Evolutionary conservation across 2,329 filamentous ascomycete species (phyloP).

Genomic region (Coniella lustricola): DNA sequence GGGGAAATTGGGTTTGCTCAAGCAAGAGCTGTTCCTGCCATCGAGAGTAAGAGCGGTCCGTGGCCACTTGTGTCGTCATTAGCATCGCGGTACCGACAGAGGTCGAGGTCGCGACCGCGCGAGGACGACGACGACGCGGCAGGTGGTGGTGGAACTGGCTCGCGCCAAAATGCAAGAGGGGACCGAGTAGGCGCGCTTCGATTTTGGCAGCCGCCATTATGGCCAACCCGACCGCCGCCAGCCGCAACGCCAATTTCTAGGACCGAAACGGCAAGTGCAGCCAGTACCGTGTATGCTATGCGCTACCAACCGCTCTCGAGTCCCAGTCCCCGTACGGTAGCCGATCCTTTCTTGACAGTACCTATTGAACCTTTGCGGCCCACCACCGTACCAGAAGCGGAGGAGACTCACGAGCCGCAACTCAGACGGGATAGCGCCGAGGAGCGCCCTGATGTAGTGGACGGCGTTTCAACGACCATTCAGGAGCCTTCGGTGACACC

Average conservation of each 20-base stretch:
- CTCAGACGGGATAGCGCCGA: not conserved
- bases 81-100: conserved; percentile 29
- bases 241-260: conserved; percentile 52
- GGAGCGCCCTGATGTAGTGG: conserved; percentile 9
- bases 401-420: conserved; percentile 24
- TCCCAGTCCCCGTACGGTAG: conserved; percentile 38
- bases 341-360: conserved; percentile 24
- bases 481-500: conserved; percentile 15
- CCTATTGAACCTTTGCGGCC: conserved; percentile 13
- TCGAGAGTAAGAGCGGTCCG: conserved; percentile 25
- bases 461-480: conserved; percentile 8
- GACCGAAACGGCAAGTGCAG: conserved; percentile 56
- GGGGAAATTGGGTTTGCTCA: conserved; percentile 22
- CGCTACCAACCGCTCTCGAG: conserved; percentile 54
- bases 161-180: conserved; percentile 19
- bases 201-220: conserved; percentile 42
- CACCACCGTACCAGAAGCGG: conserved; percentile 26
- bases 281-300: conserved; percentile 57
- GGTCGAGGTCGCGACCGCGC: conserved; percentile 21
- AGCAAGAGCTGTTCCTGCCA: conserved; percentile 16
- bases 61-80: conserved; percentile 37
- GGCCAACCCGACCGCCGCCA: conserved; percentile 50
- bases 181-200: conserved; percentile 20
- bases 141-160: conserved; percentile 12
- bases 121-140: conserved; percentile 15